Evolutionary conservation across 148 eudicot genomes (phyloP), one percentile per base, ranked within the genome.

Genomic region (Camellia granthamiana): DNA sequence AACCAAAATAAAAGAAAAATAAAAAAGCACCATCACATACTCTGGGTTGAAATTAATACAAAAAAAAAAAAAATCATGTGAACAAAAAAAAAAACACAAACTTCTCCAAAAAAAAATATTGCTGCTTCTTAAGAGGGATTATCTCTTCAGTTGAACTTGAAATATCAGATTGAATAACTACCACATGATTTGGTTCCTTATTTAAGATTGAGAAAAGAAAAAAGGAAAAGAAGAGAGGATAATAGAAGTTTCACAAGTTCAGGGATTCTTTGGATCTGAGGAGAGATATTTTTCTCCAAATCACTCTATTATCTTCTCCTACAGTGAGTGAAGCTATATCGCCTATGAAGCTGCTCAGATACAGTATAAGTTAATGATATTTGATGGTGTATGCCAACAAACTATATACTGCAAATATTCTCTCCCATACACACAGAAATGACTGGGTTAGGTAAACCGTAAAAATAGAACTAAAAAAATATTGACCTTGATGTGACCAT

Each of bases 401-500:
- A 69, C 19, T 2, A 43, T 49, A 43, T 69, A 49, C n/a, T 71
- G 74, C 61, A 16, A 54, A 19, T 21, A 8, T 51, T 5, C 43
- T 54, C 76, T 52, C 47, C 16, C 74, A 47, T 72, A 7, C 7
- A 72, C 58, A 21, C 3, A 72, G 2, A 54, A 49, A 19, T 21
- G 18, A 77, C 70, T 38, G 58, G 69, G 19, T 44, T 65, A 38
- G 38, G 62, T 21, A 6, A 77, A 54, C 9, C 15, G 30, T 10
- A 6, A 78, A 67, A 69, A 49, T 46, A 7, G 9, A 51, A 67
- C 54, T 38, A 47, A 72, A 44, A 19, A 84, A 76, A 64, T 77
- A 88, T 80, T 84, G 86, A 97, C 99, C 98, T 97, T 97, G 88
- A 97, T 92, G 88, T 97, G 99, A 81, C 99, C 99, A 87, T 94